phyloP scores from a whole-genome alignment of 2,329 filamentous ascomycete species.

The Paracorniculantispora psalliotae region DNA sequence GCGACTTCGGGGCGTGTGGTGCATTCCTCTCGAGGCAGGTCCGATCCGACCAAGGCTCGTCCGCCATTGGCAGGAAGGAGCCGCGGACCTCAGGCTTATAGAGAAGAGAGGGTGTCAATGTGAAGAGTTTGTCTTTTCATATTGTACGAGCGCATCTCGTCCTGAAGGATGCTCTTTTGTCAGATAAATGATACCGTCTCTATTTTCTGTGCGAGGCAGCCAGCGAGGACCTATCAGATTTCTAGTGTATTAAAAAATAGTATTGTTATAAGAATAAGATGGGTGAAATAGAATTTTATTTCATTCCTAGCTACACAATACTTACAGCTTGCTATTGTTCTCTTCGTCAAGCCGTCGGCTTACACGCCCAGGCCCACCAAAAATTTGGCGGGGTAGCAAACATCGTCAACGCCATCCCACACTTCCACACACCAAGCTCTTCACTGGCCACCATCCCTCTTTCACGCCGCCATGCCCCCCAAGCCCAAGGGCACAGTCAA shows the following conservation, averaged over 20 bases:
- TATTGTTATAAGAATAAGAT: too few relatives aligned
- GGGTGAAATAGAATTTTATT: too few relatives aligned
- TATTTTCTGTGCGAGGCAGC: too few relatives aligned
- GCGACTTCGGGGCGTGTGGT: neutral
- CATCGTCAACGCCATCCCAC: neutral
- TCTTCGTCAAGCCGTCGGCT: neutral
- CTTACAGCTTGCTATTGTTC: too few relatives aligned
- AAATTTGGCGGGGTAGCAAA: constrained; percentile 11
- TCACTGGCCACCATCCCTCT: neutral
- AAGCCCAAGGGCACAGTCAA: constrained; percentile 14
- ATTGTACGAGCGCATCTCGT: neutral
- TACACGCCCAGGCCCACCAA: constrained; percentile 10
- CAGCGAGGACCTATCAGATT: too few relatives aligned
- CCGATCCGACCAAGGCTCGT: neutral
- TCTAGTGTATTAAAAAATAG: too few relatives aligned
- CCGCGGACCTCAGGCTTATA: neutral
- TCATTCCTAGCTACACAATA: too few relatives aligned
- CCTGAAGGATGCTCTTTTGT: neutral
- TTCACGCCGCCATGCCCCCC: constrained; percentile 9
- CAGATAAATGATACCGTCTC: too few relatives aligned
- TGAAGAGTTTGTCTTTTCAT: neutral
- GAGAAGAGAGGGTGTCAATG: neutral
- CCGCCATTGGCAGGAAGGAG: neutral
- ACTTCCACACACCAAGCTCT: neutral
- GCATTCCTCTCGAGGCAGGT: neutral